Base-by-base conservation (phyloP, 2,329 filamentous ascomycete genomes). In the Aureobasidium subglaciale region DNA sequence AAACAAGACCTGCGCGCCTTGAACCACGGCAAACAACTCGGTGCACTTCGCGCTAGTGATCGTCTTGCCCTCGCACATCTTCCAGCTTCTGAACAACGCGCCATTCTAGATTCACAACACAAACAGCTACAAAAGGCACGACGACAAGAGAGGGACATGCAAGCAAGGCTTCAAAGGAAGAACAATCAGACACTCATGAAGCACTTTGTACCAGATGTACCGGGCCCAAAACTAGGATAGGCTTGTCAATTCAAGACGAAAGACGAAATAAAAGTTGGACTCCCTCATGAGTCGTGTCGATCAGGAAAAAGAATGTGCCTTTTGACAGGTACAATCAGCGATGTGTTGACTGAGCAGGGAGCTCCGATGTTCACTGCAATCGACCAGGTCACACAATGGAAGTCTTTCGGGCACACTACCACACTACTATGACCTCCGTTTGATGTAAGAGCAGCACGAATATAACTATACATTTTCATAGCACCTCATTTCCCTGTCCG, bases 131-230 rank as follows among this genome's bases (percentile, higher is more conserved):
- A 41, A 52, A 32, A 38, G 13, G 35, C 48, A 9, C 29, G 48
- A 22, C 5, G 48, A n/a, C 35, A 40, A 13, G 11, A 52, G 24
- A 40, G 48, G 8, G 35, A 29, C 5, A 25, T 32, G 7, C n/a
- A 52, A 32, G 37, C 48, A n/a, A 40, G 48, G 11, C 15, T 52
- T 2, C 48, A 52, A 8, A n/a, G 35, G 13, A 40, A 52, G 22
- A 41, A 41, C 11, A 52, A 52, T 24, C 34, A 52, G 16, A 52
- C 48, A 5, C 6, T 52, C 24, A 52, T 52, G 48, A 40, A 52
- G 37, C 48, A 52, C 24, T 52, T 52, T 10, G 48, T 52, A 3
- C 10, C 24, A 2, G 48, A 52, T 41, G 48, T 52, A 5, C 48
- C 48, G 2, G 48, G 48, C 4, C 48, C 48, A 4, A 52, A 52